Base-by-base conservation (phyloP, 148 eudicot genomes). In the Fagopyrum homotropicum region DNA sequence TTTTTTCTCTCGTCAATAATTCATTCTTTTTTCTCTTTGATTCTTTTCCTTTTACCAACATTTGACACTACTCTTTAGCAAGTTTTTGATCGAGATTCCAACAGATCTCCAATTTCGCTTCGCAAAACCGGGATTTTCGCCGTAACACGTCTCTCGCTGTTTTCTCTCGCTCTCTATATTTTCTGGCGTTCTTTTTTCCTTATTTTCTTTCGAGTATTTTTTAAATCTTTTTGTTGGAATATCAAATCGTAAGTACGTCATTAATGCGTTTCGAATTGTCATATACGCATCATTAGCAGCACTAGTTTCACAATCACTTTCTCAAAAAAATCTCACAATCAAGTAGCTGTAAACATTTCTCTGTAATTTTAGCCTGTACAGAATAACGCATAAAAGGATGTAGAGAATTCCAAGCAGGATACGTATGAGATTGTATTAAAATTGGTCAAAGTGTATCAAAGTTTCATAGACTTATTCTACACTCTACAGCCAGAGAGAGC, bases 401-500 rank as follows among this genome's bases (percentile, higher is more conserved):
- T 50, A 50, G 14, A 50, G 54, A 16, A 16, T n/a, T 54, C 15
- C 4, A 14, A 59, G 29, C 12, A 35, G 12, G 3, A 9, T 8
- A 8, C 1, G 29, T 60, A 60, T 4, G 1, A 55, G n/a, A 29
- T 19, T 26, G 15, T 29, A 61, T 9, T 26, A 4, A 66, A 40
- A 66, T 35, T 10, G 46, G 71, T 66, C 71, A 66, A 66, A 66
- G 35, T 40, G 47, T 66, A 66, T 66, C 46, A 40, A 66, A 66
- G 46, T 6, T 40, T 66, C 16, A 40, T 66, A 4, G 71, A 66
- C 43, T 35, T 35, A 35, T 35, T 49, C 9, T 11, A 66, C 40
- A 66, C 43, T 66, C 71, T 12, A 66, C 46, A 66, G 7, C 3
- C 45, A 63, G 11, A 63, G 30, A 63, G 44, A 63, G 6, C 30